A percentile compares a stretch with the other conserved stretches of the same genome.
phyloP scores from a whole-genome alignment of 257 asterid genomes.

The Gentiana straminea region DNA sequence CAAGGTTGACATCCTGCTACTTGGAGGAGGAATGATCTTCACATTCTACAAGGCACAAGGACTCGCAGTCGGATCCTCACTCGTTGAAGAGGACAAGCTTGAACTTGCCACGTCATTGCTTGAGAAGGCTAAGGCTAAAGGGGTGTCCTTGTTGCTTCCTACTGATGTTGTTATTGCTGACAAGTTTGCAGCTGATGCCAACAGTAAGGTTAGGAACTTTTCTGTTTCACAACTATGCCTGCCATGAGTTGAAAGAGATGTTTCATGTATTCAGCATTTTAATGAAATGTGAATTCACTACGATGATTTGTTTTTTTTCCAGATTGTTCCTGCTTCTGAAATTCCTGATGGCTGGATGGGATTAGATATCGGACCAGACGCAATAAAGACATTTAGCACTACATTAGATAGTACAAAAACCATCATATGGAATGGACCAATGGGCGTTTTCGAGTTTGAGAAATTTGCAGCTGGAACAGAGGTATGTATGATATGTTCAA shows the following conservation, averaged over 20 bases:
- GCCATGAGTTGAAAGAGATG: background rate
- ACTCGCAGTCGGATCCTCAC: slow-evolving; percentile 60
- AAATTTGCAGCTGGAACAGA: slow-evolving; percentile 86
- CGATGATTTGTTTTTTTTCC: slow-evolving; percentile 8
- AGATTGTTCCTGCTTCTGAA: slow-evolving; percentile 68
- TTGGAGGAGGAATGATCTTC: slow-evolving; percentile 84
- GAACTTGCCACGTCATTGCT: slow-evolving; percentile 58
- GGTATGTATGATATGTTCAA: slow-evolving; percentile 20
- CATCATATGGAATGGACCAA: slow-evolving; percentile 79
- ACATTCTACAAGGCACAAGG: slow-evolving; percentile 90
- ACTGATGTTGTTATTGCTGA: slow-evolving; percentile 68
- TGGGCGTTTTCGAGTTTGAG: slow-evolving; percentile 87
- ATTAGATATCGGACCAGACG: slow-evolving; percentile 71
- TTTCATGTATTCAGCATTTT: background rate
- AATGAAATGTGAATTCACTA: background rate
- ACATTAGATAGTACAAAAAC: slow-evolving; percentile 62
- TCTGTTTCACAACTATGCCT: background rate
- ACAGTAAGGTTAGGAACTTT: slow-evolving; percentile 47
- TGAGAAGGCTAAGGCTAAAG: slow-evolving; percentile 74
- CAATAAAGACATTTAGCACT: slow-evolving; percentile 53
- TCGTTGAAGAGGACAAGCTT: slow-evolving; percentile 77
- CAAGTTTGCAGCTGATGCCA: slow-evolving; percentile 73
- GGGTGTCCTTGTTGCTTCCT: slow-evolving; percentile 63
- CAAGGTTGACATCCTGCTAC: slow-evolving; percentile 59
- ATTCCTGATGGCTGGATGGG: slow-evolving; percentile 96